A percentile compares a stretch with the other conserved stretches of the same genome.
phyloP scores from a whole-genome alignment of 192 early-diverging fungal genomes.

The Coemansia sp. region DNA sequence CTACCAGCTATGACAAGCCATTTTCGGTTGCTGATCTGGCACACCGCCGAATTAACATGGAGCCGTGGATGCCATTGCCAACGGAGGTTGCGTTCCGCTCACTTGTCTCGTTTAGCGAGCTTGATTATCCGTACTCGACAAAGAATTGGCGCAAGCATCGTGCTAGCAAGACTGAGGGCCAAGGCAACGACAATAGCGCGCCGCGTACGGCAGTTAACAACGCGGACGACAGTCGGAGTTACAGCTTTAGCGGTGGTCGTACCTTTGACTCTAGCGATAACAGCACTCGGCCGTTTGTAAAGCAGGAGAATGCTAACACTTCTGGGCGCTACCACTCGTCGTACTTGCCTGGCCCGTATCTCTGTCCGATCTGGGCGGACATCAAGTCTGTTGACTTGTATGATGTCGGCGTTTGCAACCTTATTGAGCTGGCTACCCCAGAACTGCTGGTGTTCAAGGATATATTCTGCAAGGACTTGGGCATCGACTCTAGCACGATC shows the following conservation, averaged over 20 bases:
- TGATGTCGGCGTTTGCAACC: constrained; percentile 48
- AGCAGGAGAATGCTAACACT: constrained; percentile 40
- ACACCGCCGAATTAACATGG: constrained; percentile 49
- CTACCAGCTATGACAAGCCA: constrained; percentile 42
- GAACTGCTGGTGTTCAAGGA: constrained; percentile 55
- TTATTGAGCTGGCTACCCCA: constrained; percentile 47
- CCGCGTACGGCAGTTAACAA: background rate
- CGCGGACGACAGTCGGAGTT: background rate
- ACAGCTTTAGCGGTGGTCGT: constrained; percentile 2
- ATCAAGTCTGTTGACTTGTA: constrained; percentile 53
- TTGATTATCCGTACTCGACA: constrained; percentile 46
- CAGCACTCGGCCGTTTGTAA: constrained; percentile 23
- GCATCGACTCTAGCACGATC: constrained; percentile 35
- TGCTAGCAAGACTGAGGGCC: background rate
- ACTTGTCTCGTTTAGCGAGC: constrained; percentile 16
- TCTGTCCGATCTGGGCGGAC: constrained; percentile 58
- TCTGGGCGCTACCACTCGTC: constrained; percentile 49
- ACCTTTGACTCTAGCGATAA: constrained; percentile 30
- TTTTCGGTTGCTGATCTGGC: constrained; percentile 53
- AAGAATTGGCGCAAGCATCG: constrained; percentile 34
- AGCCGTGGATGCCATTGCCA: constrained; percentile 49
- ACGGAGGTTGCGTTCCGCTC: constrained; percentile 21
- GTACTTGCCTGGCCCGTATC: constrained; percentile 44
- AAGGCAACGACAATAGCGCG: background rate
- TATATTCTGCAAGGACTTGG: constrained; percentile 52